phyloP scores from a whole-genome alignment of 768 basidiomycete genomes.

The Candolleomyces aberdarensis region DNA sequence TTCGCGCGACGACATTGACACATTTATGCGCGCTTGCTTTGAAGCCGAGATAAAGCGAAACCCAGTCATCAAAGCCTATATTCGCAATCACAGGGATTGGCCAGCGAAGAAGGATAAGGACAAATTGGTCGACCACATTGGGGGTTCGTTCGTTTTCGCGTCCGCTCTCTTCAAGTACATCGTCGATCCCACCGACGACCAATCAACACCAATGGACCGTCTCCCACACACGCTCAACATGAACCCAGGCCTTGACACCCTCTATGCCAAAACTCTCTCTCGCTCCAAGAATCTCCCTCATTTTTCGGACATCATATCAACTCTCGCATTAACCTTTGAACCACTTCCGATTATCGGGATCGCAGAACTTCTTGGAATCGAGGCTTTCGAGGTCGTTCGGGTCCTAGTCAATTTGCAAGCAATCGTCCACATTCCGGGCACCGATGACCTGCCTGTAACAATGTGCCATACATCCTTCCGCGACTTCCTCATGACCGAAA shows the following conservation, averaged over 20 bases:
- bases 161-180: background rate
- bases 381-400: background rate
- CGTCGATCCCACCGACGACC: background rate
- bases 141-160: conserved; percentile 19
- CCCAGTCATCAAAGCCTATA: background rate
- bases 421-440: background rate
- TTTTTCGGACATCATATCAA: background rate
- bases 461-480: background rate
- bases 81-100: background rate
- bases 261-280: background rate
- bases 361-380: background rate
- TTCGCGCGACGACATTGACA: background rate
- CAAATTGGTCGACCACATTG: background rate
- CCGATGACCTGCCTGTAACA: background rate
- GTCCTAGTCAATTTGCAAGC: background rate
- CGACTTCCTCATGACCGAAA: too few relatives aligned
- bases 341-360: background rate
- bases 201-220: background rate
- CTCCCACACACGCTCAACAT: background rate
- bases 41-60: background rate
- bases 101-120: background rate
- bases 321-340: background rate
- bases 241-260: background rate
- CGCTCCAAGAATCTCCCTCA: background rate
- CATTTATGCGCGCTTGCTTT: background rate